A percentile compares a stretch with the other conserved stretches of the same genome.
Evolutionary conservation across 805 yeast species (phyloP).

Genomic region (Candida krabiensis): DNA sequence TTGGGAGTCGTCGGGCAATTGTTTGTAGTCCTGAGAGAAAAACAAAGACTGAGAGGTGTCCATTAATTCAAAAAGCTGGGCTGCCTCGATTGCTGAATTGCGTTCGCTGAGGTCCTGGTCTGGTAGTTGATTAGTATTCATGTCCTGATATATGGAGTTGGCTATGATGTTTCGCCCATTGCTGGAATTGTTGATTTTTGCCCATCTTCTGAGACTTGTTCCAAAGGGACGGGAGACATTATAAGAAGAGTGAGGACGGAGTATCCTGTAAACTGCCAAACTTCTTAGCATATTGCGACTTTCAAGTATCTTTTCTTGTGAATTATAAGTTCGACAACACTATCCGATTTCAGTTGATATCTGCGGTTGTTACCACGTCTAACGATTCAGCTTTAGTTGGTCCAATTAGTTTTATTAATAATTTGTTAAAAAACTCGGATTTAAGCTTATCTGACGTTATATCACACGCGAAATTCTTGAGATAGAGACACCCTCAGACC

Average conservation of each 20-base stretch:
- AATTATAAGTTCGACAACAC: too few relatives aligned
- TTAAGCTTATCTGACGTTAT: too few relatives aligned
- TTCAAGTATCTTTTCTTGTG: too few relatives aligned
- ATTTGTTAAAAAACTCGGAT: too few relatives aligned
- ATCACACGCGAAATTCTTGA: too few relatives aligned
- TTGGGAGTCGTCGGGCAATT: slow-evolving; percentile 54
- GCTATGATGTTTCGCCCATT: slow-evolving; percentile 18
- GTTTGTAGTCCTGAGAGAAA: slow-evolving; percentile 37
- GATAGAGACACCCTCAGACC: too few relatives aligned
- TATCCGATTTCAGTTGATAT: too few relatives aligned
- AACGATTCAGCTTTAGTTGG: too few relatives aligned
- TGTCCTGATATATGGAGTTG: slow-evolving; percentile 21
- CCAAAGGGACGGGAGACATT: slow-evolving; percentile 3
- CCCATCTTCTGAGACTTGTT: slow-evolving; percentile 2
- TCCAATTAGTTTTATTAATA: too few relatives aligned
- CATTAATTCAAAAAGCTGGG: slow-evolving; percentile 20
- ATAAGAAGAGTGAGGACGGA: not conserved
- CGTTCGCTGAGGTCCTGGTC: slow-evolving; percentile 4
- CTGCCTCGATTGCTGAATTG: slow-evolving; percentile 31
- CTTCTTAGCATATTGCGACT: too few relatives aligned
- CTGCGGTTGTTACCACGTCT: too few relatives aligned
- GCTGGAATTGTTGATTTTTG: slow-evolving; percentile 20
- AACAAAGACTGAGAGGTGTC: slow-evolving; percentile 13
- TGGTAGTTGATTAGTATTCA: slow-evolving; percentile 19
- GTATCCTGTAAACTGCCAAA: too few relatives aligned